Conservation (phyloP, 495 filamentous ascomycete genomes). For the Haplographium delicatum region DNA sequence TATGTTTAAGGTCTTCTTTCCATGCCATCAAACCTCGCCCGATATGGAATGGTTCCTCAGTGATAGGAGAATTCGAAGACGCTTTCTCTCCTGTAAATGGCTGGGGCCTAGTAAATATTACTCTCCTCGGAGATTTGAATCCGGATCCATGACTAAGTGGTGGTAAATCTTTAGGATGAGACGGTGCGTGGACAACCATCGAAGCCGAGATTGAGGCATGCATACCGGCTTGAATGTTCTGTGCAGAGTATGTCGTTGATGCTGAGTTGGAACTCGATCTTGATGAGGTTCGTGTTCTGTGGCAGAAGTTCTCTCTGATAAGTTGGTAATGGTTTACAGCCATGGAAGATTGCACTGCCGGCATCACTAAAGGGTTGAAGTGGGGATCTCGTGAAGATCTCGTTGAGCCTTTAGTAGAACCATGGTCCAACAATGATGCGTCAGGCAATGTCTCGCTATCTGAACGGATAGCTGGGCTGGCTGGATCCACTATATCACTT, state of each 20-base stretch:
- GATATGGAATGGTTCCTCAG: conserved; percentile 7
- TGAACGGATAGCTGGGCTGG: too few relatives aligned
- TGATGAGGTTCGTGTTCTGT: not conserved
- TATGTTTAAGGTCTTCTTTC: not conserved
- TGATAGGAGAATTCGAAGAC: not conserved
- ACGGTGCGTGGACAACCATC: not conserved
- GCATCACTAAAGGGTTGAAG: too few relatives aligned
- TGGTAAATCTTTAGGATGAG: too few relatives aligned
- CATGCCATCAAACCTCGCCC: conserved; percentile 1
- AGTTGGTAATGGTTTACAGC: too few relatives aligned
- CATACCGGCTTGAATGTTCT: not conserved
- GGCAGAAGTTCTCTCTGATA: not conserved
- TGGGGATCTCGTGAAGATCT: too few relatives aligned
- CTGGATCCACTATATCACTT: too few relatives aligned
- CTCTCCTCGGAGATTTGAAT: not conserved
- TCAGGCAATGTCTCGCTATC: too few relatives aligned
- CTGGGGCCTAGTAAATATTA: conserved; percentile 11
- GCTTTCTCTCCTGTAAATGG: conserved; percentile 1
- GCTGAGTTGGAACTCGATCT: not conserved
- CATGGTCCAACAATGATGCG: too few relatives aligned
- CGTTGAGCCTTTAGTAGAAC: too few relatives aligned
- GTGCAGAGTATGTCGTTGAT: not conserved
- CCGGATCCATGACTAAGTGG: too few relatives aligned
- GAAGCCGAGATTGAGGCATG: not conserved
- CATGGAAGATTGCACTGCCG: too few relatives aligned